Base-by-base conservation (phyloP, 2,329 filamentous ascomycete genomes). In the Paradendryphiella salina region DNA sequence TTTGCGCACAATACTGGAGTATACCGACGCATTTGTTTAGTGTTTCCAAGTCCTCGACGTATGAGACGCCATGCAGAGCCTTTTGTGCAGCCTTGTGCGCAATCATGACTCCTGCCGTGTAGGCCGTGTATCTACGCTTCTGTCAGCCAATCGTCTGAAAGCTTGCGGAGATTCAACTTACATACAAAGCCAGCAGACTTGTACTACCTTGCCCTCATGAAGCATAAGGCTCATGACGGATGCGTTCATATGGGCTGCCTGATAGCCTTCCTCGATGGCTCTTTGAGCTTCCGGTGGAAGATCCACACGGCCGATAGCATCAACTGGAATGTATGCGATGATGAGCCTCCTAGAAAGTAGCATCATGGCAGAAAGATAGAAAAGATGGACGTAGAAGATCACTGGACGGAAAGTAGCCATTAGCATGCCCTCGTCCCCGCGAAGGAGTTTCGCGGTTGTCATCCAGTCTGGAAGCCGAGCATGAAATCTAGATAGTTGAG, bases 141-240 rank as follows among this genome's bases (percentile, higher is more conserved):
- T 15, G 18, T 48, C 9, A 52, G 38, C 28, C 5, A 10, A 17
- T 8, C 18, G 10, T 14, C 14, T 3, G 14, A 3, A 31, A 20
- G 26, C 26, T 26, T 13, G 11, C 11, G 31, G 3, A 7, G 18
- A 32, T 15, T 18, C 23, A 41, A 34, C 55, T 45, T 9, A 60
- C 49, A 64, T 61, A 56, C 57, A 64, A 29, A 64, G 43, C 61
- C 61, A 64, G 38, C 61, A 64, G 4, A 58, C 41, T 35, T 60
- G 53, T 6, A 60, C 52, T 14, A 64, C 47, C 21, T 49, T 50
- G 2, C 43, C 52, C 31, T 60, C 57, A 9, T 45, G 18, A 21
- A 44, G 28, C 46, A 63, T 55, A 1, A 62, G 33, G 13, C 28
- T 42, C 21, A 64, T 52, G 1, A 63, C 50, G 10, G 57, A 42